Evolutionary conservation across 768 basidiomycete species (phyloP).

Genomic region (Lactarius pseudohatsudake): DNA sequence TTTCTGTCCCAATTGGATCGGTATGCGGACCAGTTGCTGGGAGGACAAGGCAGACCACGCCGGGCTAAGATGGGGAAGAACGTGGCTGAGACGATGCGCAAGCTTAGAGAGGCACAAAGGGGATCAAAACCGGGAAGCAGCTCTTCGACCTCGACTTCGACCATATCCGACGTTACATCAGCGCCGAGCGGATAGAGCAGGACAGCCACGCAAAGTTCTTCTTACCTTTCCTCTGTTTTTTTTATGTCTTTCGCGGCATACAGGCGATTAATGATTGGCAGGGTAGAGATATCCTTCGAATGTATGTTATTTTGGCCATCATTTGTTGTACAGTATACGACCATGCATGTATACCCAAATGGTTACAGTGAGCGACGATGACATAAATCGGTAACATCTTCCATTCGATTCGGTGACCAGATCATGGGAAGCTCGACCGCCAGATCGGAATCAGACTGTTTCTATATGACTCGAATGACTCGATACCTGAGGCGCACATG

Average conservation of each 20-base stretch:
- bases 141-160: background rate
- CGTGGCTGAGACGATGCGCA: slow-evolving; percentile 14
- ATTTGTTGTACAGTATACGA: background rate
- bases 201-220: background rate
- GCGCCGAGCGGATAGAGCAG: background rate
- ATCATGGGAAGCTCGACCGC: background rate
- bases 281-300: background rate
- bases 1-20: slow-evolving; percentile 35
- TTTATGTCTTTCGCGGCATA: background rate
- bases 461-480: background rate
- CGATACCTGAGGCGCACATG: background rate
- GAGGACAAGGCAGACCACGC: background rate
- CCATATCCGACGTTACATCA: background rate
- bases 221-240: background rate
- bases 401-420: background rate
- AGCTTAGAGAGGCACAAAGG: slow-evolving; percentile 3
- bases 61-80: slow-evolving; percentile 2
- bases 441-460: background rate
- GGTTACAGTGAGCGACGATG: background rate
- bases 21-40: slow-evolving; percentile 5
- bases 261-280: background rate
- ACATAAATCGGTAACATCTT: background rate
- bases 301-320: background rate
- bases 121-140: background rate
- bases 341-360: background rate